phyloP scores from a whole-genome alignment of 345 rosid species.

The Rhodomyrtus tomentosa region DNA sequence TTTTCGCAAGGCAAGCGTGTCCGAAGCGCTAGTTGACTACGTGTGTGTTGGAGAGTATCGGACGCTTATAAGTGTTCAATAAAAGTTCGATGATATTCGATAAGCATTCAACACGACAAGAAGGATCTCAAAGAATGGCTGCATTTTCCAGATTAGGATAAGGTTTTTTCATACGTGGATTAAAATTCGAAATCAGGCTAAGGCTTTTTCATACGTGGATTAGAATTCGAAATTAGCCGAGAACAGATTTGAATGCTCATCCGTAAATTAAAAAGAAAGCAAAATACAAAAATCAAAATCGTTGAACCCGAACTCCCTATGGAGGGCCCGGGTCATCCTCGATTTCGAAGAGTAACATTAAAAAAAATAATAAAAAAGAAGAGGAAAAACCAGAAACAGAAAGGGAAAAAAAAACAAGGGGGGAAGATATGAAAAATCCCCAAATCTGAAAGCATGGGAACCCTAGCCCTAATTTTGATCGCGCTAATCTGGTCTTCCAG shows the following conservation, averaged over 20 bases:
- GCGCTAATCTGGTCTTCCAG: background rate
- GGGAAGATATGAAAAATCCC: slow-evolving; percentile 9
- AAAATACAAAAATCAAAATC: background rate
- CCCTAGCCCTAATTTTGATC: slow-evolving; percentile 29
- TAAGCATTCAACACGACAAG: too few species aligned
- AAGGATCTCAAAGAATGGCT: too few species aligned
- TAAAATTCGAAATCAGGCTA: background rate
- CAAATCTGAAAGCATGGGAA: slow-evolving; percentile 66
- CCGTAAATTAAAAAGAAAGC: background rate
- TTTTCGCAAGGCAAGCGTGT: rapidly evolving
- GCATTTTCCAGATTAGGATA: background rate
- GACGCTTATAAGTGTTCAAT: too few species aligned
- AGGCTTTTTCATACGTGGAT: background rate
- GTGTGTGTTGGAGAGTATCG: too few species aligned
- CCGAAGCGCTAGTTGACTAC: too few species aligned
- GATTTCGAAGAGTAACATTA: background rate
- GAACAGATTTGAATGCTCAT: background rate
- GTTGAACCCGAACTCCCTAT: background rate
- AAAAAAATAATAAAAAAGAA: rapidly evolving
- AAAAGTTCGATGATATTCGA: too few species aligned
- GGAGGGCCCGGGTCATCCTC: background rate
- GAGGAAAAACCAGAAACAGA: background rate
- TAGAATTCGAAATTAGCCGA: background rate
- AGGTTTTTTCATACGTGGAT: background rate
- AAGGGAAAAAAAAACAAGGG: background rate